These are phyloP conservation scores for Euphorbia pulcherrima DNA, from an alignment of 345 rosid genomes.

Conservation along the genomic window DNA sequence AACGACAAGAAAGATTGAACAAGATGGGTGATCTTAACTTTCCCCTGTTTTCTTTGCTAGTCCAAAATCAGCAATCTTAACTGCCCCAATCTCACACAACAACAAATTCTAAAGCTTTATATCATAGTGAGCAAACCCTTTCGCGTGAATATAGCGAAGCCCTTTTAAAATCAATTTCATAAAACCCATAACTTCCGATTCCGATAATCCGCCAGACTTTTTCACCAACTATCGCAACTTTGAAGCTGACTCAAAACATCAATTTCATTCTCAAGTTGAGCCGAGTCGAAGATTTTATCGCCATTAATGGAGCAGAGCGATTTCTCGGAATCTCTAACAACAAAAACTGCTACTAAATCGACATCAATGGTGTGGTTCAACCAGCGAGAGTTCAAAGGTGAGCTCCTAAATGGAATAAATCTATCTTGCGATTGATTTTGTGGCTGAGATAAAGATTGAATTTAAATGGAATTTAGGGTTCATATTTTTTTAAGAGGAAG, in stretches of 20 bases:
- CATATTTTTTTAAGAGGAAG: too few relatives aligned
- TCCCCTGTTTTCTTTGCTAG: constrained; percentile 23
- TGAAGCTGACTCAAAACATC: constrained; percentile 17
- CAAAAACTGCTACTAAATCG: too few relatives aligned
- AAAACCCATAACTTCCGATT: constrained; percentile 12
- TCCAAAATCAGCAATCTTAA: constrained; percentile 34
- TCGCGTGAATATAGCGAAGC: constrained; percentile 23
- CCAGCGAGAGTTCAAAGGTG: too few relatives aligned
- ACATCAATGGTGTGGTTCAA: too few relatives aligned
- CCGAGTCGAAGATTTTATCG: constrained; percentile 27
- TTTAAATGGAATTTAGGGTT: too few relatives aligned
- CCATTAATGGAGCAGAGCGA: constrained; percentile 19
- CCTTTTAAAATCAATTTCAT: constrained; percentile 28
- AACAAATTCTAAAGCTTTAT: constrained; percentile 32
- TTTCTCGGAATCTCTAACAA: constrained; percentile 16
- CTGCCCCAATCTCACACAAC: constrained; percentile 20
- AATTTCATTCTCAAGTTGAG: constrained; percentile 28
- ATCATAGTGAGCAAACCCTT: constrained; percentile 36
- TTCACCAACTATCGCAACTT: constrained; percentile 10
- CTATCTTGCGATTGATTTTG: too few relatives aligned
- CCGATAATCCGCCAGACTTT: constrained; percentile 25
- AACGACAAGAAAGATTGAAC: too few relatives aligned
- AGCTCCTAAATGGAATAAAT: too few relatives aligned
- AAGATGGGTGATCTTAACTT: too few relatives aligned
- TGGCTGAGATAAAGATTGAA: too few relatives aligned